A percentile compares a stretch with the other conserved stretches of the same genome.
Evolutionary conservation across 2,329 filamentous ascomycete species (phyloP).

Genomic region (Sporothrix globosa): DNA sequence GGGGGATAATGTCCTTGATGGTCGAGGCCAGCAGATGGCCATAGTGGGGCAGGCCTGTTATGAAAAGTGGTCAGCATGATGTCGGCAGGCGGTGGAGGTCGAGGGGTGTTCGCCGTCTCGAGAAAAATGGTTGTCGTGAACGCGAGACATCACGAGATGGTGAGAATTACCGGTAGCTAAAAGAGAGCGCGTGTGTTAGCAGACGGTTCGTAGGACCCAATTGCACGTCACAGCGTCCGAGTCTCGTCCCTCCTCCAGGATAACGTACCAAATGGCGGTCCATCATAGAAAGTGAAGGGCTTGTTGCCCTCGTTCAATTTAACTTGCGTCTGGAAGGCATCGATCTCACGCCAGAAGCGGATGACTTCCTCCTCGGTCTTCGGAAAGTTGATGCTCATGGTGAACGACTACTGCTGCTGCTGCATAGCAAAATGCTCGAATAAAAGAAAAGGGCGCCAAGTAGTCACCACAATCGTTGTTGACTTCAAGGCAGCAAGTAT

Average conservation of each 20-base stretch:
- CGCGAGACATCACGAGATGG: background rate
- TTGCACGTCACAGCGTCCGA: background rate
- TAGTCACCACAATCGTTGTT: constrained; percentile 14
- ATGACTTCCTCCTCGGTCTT: constrained; percentile 87
- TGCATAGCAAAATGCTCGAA: constrained; percentile 3
- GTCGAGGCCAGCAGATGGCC: constrained; percentile 84
- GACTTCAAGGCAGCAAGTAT: background rate
- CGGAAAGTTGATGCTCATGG: constrained; percentile 85
- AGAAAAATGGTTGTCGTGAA: constrained; percentile 3
- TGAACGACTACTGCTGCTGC: constrained; percentile 10
- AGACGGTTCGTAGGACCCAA: background rate
- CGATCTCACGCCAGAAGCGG: constrained; percentile 84
- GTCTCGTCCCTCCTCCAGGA: too few relatives aligned
- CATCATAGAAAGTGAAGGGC: constrained; percentile 94
- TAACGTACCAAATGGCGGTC: constrained; percentile 71
- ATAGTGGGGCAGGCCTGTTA: constrained; percentile 53
- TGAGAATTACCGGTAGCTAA: constrained; percentile 21
- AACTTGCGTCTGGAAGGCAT: constrained; percentile 76
- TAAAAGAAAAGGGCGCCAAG: background rate
- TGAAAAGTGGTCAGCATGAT: constrained; percentile 20
- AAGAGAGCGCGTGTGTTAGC: constrained; percentile 7
- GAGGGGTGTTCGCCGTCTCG: background rate
- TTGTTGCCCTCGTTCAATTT: constrained; percentile 81
- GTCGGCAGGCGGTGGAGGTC: background rate
- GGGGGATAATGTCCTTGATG: constrained; percentile 94